Conservation (phyloP, 129 eudicot species). For the Solidago caesia region DNA sequence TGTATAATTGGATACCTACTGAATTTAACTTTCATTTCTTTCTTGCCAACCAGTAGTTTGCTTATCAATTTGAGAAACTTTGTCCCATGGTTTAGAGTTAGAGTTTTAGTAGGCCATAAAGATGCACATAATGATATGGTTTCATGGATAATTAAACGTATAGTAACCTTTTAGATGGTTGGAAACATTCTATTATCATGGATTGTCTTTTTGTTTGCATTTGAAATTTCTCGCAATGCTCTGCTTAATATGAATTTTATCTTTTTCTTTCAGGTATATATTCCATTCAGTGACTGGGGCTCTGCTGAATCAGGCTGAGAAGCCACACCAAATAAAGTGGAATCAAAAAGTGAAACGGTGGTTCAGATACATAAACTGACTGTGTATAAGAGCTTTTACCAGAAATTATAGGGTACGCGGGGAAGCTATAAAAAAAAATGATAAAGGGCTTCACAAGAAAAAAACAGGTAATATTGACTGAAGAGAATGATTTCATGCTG, state of each 20-base stretch:
- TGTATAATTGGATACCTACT: too few species aligned
- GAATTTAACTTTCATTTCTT: too few species aligned
- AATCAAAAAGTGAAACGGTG: not conserved
- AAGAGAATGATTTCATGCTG: slow-evolving; percentile 10
- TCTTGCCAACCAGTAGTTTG: too few species aligned
- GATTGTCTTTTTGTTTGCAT: not conserved
- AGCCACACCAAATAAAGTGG: not conserved
- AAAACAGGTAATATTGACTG: not conserved
- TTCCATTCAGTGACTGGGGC: slow-evolving; percentile 6
- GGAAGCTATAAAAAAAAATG: not conserved
- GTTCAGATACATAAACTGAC: slow-evolving; percentile 1
- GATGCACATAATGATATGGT: too few species aligned
- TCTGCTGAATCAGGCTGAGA: not conserved
- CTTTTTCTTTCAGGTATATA: slow-evolving; percentile 24
- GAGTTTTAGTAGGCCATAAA: too few species aligned
- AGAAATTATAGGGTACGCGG: not conserved
- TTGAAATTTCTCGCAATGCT: not conserved
- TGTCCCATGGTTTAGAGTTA: too few species aligned
- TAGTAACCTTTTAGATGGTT: not conserved
- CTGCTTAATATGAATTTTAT: not conserved
- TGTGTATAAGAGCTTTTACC: not conserved
- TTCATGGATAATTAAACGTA: too few species aligned
- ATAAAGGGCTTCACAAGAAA: slow-evolving; percentile 13
- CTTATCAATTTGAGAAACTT: too few species aligned
- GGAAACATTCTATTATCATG: not conserved